Evolutionary conservation across 139 green algal genomes (phyloP), one percentile per base, ranked within the genome.

Genomic region (Limnomonas spitsbergensis): DNA sequence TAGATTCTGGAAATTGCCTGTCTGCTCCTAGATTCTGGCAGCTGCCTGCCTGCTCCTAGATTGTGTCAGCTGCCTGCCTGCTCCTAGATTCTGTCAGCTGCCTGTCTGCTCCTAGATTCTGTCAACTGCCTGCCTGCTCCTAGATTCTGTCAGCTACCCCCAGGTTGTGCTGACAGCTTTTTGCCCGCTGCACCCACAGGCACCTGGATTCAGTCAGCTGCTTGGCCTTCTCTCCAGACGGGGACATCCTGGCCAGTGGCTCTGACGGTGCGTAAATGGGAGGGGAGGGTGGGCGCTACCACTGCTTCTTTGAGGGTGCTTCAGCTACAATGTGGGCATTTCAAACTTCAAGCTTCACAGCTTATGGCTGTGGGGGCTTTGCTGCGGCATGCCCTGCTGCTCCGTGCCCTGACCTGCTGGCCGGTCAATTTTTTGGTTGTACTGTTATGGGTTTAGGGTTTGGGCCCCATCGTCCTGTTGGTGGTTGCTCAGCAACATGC

Each of bases 141-240:
- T 14, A 61, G 47, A 61, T 61, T 61, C 14, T 61, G 47, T 61
- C 14, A 14, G 14, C 20, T 61, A 20, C 47, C 47, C 14, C 20
- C 14, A 61, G 47, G 20, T 61, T 61, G 20, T 61, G 47, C 20
- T 61, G n/a, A n/a, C n/a, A n/a, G n/a, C n/a, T n/a, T n/a, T n/a
- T n/a, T n/a, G n/a, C n/a, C n/a, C n/a, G n/a, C 20, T 61, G 47
- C 20, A 20, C 20, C 20, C 20, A 29, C 47, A 61, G 47, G 47
- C 47, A 61, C 47, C 14, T 61, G 14, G 47, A 61, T 20, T 61
- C 47, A 61, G 47, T 61, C 14, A 61, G 14, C 20, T 61, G 47
- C 47, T 61, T 61, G 47, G 47, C 47, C 47, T 61, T 61, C 20
- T 61, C 47, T 61, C 47, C 47, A 29, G 47, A 61, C 47, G 47